Percentiles rank a stretch among this genome's conserved stretches.
These are phyloP conservation scores for Usnea hakonensis DNA, from an alignment of 495 filamentous ascomycete genomes.

Conservation along the genomic window DNA sequence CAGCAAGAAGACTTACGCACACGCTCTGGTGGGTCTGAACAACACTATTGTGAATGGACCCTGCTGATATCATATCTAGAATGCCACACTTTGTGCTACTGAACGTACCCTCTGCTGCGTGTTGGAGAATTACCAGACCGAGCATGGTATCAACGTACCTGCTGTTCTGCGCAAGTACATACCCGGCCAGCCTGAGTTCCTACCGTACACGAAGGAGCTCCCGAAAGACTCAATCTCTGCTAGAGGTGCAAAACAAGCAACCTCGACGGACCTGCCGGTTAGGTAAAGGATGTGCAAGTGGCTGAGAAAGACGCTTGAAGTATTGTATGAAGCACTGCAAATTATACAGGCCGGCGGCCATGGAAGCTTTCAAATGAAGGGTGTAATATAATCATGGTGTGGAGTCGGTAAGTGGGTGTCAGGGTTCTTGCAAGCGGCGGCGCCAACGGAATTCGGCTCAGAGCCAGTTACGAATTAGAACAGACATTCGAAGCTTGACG, in stretches of 20 bases:
- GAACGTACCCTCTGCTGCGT: constrained; percentile 91
- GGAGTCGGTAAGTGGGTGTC: background rate
- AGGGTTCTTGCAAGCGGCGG: background rate
- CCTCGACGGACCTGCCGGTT: constrained; percentile 7
- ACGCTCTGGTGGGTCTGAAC: constrained; percentile 48
- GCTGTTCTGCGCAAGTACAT: constrained; percentile 87
- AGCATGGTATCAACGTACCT: constrained; percentile 81
- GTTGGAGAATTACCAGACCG: constrained; percentile 91
- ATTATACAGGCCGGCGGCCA: background rate
- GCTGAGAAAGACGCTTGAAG: background rate
- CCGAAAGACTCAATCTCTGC: constrained; percentile 63
- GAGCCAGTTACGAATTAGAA: background rate
- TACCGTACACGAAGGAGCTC: constrained; percentile 78
- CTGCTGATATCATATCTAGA: constrained; percentile 30
- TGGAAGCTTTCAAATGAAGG: background rate
- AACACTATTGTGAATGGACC: background rate
- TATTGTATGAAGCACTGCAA: background rate
- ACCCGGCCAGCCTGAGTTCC: constrained; percentile 77
- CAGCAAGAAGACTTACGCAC: constrained; percentile 83
- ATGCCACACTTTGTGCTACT: constrained; percentile 86
- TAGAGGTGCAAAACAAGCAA: constrained; percentile 39
- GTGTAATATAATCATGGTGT: background rate
- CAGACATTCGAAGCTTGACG: background rate
- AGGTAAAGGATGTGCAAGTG: constrained; percentile 4
- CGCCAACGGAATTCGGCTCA: background rate